These are phyloP conservation scores for Geranium incanum DNA, from an alignment of 441 rosid genomes.

Conservation along the genomic window DNA sequence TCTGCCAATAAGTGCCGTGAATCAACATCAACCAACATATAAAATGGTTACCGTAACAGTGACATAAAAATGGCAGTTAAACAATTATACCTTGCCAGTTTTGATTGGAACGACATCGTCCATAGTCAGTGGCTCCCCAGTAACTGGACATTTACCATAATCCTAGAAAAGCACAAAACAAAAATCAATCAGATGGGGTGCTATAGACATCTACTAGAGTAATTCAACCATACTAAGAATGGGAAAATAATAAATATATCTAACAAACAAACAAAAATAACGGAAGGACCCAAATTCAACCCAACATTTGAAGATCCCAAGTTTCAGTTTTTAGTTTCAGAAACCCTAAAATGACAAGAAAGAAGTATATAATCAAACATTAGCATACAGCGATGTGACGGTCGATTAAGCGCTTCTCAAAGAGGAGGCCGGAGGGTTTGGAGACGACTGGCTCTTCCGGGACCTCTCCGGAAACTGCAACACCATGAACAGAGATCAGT, in stretches of 20 bases:
- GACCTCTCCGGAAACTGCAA: too few relatives aligned
- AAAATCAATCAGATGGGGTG: neutral
- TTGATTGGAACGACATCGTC: conserved; percentile 71
- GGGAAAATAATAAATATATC: neutral
- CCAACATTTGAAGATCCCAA: neutral
- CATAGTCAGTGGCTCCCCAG: conserved; percentile 68
- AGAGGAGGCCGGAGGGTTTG: too few relatives aligned
- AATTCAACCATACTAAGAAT: neutral
- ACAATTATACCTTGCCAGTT: conserved; percentile 59
- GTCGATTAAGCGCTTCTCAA: too few relatives aligned
- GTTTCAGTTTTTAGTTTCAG: neutral
- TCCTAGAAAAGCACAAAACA: conserved; percentile 38
- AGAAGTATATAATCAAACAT: neutral
- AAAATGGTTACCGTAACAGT: neutral
- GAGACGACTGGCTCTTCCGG: too few relatives aligned
- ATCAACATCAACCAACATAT: neutral
- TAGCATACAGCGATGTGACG: too few relatives aligned
- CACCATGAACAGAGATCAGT: too few relatives aligned
- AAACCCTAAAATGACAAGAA: neutral
- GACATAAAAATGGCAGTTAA: conserved; percentile 7
- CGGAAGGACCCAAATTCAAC: neutral
- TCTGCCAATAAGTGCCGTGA: conserved; percentile 9
- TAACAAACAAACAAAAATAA: too few relatives aligned
- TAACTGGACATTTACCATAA: conserved; percentile 86
- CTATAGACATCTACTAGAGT: too few relatives aligned